These are phyloP conservation scores for Arxiozyma bovina DNA, from an alignment of 1,139 yeast genomes.

Conservation along the genomic window DNA sequence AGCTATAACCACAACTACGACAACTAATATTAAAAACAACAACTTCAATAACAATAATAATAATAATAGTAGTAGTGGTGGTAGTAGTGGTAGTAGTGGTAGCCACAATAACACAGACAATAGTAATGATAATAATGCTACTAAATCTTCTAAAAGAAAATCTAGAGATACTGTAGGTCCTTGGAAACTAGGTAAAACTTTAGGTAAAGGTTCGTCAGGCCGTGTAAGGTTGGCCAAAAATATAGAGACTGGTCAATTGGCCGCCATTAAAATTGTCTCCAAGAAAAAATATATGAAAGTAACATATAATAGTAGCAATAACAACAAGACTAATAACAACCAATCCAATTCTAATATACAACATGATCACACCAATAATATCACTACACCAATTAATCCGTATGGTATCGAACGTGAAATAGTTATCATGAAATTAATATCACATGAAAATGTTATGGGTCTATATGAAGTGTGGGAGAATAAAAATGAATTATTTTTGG, in stretches of 20 bases:
- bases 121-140: background rate
- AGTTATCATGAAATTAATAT: slow-evolving; percentile 68
- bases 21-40: background rate
- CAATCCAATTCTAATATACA: no score
- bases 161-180: slow-evolving; percentile 33
- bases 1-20: no score
- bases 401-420: slow-evolving; percentile 80
- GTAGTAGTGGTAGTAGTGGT: slow-evolving; percentile 10
- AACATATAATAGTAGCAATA: slow-evolving; percentile 4
- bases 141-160: slow-evolving; percentile 27
- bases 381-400: slow-evolving; percentile 29
- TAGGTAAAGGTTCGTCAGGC: slow-evolving; percentile 79
- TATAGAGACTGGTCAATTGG: slow-evolving; percentile 57
- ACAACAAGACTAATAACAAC: slow-evolving; percentile 21
- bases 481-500: slow-evolving; percentile 62
- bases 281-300: slow-evolving; percentile 31
- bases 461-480: slow-evolving; percentile 82
- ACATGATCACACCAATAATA: slow-evolving; percentile 33
- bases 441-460: slow-evolving; percentile 69
- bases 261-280: slow-evolving; percentile 76
- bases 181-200: slow-evolving; percentile 50
- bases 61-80: slow-evolving; percentile 10
- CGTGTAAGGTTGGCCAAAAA: slow-evolving; percentile 69
- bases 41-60: background rate
- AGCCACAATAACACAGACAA: no score